Conservation (phyloP, 2,329 filamentous ascomycete species). For the Colletotrichum paranaense region DNA sequence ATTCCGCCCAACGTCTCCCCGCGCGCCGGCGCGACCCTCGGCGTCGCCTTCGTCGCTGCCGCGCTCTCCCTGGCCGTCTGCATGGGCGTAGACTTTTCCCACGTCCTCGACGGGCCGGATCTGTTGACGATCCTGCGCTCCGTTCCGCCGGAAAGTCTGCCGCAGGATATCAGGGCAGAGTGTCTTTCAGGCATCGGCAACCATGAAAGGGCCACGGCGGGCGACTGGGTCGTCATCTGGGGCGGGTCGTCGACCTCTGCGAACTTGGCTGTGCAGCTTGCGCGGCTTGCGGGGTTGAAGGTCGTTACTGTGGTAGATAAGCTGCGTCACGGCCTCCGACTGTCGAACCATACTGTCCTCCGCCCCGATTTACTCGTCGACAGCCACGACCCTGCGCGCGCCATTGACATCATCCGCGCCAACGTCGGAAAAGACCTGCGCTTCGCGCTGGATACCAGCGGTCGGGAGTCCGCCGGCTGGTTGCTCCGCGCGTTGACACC, state of each 20-base stretch:
- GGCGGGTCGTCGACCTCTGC: constrained; percentile 81
- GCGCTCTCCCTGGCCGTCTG: constrained; percentile 75
- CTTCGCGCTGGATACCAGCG: constrained; percentile 77
- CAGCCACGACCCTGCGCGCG: constrained; percentile 72
- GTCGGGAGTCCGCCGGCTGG: constrained; percentile 70
- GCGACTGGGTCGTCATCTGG: constrained; percentile 81
- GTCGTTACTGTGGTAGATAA: constrained; percentile 76
- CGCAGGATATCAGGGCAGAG: constrained; percentile 71
- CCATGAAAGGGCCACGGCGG: constrained; percentile 64
- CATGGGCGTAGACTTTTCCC: constrained; percentile 73
- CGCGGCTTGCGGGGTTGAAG: constrained; percentile 72
- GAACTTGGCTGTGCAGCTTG: constrained; percentile 74
- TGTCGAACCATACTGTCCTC: constrained; percentile 57
- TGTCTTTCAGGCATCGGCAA: constrained; percentile 66
- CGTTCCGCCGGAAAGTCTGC: constrained; percentile 60
- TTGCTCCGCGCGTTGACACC: constrained; percentile 65
- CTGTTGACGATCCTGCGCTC: constrained; percentile 62
- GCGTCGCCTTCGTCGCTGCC: constrained; percentile 79
- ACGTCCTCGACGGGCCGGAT: constrained; percentile 66
- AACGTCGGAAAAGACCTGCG: constrained; percentile 68
- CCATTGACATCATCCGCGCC: constrained; percentile 71
- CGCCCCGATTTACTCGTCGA: constrained; percentile 75
- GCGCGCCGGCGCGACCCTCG: constrained; percentile 70
- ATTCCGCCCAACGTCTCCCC: constrained; percentile 65
- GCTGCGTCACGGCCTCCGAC: constrained; percentile 71